Conservation (phyloP, 371 early-diverging fungal genomes). For the Parasitella parasitica region DNA sequence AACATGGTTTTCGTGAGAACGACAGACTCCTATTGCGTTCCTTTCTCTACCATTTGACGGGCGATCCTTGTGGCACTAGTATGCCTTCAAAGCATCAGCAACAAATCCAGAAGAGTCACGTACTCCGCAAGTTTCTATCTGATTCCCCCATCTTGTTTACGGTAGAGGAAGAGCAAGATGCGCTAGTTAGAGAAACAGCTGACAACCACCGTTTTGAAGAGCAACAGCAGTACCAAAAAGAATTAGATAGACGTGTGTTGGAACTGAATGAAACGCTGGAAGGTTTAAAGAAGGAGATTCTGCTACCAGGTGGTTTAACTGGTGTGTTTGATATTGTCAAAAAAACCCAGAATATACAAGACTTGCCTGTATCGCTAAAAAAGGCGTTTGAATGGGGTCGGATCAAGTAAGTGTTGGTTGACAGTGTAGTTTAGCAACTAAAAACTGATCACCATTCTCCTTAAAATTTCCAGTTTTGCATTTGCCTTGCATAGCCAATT, state of each 20-base stretch:
- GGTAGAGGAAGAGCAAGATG: conserved; percentile 46
- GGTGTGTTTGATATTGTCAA: conserved; percentile 44
- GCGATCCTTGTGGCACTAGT: neutral
- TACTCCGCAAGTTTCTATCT: conserved; percentile 47
- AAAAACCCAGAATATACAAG: conserved; percentile 32
- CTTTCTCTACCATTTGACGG: conserved; percentile 42
- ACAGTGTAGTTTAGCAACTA: neutral
- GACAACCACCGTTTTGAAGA: conserved; percentile 48
- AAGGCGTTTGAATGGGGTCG: conserved; percentile 66
- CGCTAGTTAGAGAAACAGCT: conserved; percentile 29
- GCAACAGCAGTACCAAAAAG: conserved; percentile 40
- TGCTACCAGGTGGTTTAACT: conserved; percentile 55
- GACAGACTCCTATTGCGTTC: conserved; percentile 55
- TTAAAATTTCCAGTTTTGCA: conserved; percentile 48
- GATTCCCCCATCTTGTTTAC: conserved; percentile 41
- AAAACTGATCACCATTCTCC: neutral
- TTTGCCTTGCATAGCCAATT: conserved; percentile 61
- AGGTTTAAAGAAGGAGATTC: conserved; percentile 50
- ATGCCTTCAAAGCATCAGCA: conserved; percentile 6
- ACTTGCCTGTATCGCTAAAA: conserved; percentile 53
- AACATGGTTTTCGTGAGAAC: conserved; percentile 40
- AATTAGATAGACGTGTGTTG: conserved; percentile 52
- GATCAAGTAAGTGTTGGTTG: conserved; percentile 35
- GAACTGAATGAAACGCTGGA: conserved; percentile 53
- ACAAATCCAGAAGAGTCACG: conserved; percentile 25